Percentiles rank a stretch among this genome's conserved stretches.
phyloP scores from a whole-genome alignment of 2,329 filamentous ascomycete species.

The Cladorrhinum sp. region DNA sequence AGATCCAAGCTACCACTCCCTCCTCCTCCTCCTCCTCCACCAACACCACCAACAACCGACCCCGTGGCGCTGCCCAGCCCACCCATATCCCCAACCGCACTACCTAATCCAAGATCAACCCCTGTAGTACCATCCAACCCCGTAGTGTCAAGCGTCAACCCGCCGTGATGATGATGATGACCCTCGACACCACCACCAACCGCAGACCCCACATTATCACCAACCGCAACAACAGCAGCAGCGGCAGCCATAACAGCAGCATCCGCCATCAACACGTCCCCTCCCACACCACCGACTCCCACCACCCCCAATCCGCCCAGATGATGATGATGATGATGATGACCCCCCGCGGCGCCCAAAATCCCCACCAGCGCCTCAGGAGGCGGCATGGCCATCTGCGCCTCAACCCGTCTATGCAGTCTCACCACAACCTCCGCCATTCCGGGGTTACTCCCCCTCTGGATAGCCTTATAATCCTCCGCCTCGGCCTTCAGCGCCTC shows the following conservation, averaged over 20 bases:
- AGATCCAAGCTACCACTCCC: slow-evolving; percentile 34
- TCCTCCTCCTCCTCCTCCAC: slow-evolving; percentile 5
- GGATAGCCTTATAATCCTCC: slow-evolving; percentile 54
- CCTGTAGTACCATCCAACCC: slow-evolving; percentile 42
- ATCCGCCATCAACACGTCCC: background rate
- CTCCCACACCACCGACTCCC: slow-evolving; percentile 2
- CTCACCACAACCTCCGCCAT: slow-evolving; percentile 61
- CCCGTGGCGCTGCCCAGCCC: slow-evolving; percentile 4
- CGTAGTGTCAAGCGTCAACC: slow-evolving; percentile 39
- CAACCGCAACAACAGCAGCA: slow-evolving; percentile 8
- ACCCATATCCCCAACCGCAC: slow-evolving; percentile 24
- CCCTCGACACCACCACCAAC: slow-evolving; percentile 35
- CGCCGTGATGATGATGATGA: slow-evolving; percentile 16
- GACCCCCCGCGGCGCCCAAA: slow-evolving; percentile 22
- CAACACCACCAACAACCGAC: background rate
- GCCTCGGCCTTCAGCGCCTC: slow-evolving; percentile 58
- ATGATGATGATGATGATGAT: slow-evolving; percentile 37
- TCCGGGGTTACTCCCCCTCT: slow-evolving; percentile 50
- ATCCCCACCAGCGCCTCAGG: slow-evolving; percentile 32
- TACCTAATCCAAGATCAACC: slow-evolving; percentile 35
- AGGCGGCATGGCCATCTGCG: slow-evolving; percentile 51
- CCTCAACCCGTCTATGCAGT: slow-evolving; percentile 61
- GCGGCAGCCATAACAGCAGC: slow-evolving; percentile 26
- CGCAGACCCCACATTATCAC: too few relatives aligned
- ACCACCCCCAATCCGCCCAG: slow-evolving; percentile 30